A percentile compares a stretch with the other conserved stretches of the same genome.
These are phyloP conservation scores for Rhinocladiella mackenziei DNA, from an alignment of 2,329 filamentous ascomycete genomes.

Conservation along the genomic window DNA sequence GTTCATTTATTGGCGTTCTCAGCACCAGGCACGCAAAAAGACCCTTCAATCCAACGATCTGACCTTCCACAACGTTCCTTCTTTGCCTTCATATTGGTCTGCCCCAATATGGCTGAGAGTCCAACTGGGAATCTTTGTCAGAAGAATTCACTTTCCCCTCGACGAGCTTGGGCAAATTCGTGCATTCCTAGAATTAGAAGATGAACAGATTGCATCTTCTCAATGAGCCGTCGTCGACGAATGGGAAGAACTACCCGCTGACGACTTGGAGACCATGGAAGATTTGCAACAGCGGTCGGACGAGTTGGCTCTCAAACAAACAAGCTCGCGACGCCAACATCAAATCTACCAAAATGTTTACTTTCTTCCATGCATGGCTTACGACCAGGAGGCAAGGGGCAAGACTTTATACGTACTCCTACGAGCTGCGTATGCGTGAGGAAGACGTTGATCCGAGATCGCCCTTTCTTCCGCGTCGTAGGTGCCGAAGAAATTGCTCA, in stretches of 20 bases:
- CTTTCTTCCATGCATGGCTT: conserved; percentile 36
- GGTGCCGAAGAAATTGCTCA: background rate
- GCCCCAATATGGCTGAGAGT: conserved; percentile 18
- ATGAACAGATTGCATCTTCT: no score
- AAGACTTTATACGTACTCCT: conserved; percentile 34
- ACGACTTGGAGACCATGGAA: background rate
- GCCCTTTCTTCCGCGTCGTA: conserved; percentile 31
- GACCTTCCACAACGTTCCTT: conserved; percentile 41
- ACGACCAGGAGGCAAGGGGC: conserved; percentile 34
- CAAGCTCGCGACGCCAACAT: conserved; percentile 3
- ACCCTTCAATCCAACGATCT: conserved; percentile 45
- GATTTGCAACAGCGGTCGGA: background rate
- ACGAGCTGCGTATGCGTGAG: conserved; percentile 38
- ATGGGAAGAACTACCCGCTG: conserved; percentile 1
- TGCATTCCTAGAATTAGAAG: conserved; percentile 8
- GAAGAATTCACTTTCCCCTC: conserved; percentile 27
- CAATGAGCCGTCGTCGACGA: background rate
- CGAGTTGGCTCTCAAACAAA: background rate
- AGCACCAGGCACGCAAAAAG: conserved; percentile 41
- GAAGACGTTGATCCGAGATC: conserved; percentile 28
- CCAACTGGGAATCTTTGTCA: conserved; percentile 16
- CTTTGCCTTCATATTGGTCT: conserved; percentile 12
- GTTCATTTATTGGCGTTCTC: conserved; percentile 52
- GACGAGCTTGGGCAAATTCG: conserved; percentile 28
- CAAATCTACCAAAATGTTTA: conserved; percentile 23